Percentiles rank a stretch among this genome's conserved stretches.
Evolutionary conservation across 2,329 filamentous ascomycete genomes (phyloP).

Genomic region (Lachnellula subtilissima): DNA sequence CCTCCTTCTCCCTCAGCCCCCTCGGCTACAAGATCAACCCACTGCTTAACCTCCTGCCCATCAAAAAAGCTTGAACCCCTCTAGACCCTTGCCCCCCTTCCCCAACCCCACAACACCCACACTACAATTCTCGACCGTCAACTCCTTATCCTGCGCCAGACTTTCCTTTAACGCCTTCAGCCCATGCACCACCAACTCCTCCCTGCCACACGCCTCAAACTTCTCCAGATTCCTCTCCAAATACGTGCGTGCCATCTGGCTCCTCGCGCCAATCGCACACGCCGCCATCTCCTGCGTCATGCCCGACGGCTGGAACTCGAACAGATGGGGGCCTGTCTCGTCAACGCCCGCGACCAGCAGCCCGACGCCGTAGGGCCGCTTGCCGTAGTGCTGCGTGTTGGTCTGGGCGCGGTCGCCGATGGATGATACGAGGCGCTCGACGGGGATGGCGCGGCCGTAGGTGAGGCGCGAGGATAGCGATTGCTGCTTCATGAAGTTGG

Average conservation of each 20-base stretch:
- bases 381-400: slow-evolving; percentile 97
- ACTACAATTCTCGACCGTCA: slow-evolving; percentile 95
- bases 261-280: slow-evolving; percentile 91
- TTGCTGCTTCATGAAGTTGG: slow-evolving; percentile 99
- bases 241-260: slow-evolving; percentile 97
- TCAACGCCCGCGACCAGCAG: slow-evolving; percentile 91
- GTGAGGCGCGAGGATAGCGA: slow-evolving; percentile 92
- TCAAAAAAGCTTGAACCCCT: slow-evolving; percentile 92
- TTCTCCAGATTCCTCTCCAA: slow-evolving; percentile 85
- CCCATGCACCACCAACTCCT: slow-evolving; percentile 88
- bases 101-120: slow-evolving; percentile 73
- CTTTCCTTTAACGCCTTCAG: slow-evolving; percentile 91
- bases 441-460: slow-evolving; percentile 87
- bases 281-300: slow-evolving; percentile 97
- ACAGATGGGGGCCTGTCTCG: slow-evolving; percentile 88
- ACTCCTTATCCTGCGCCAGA: slow-evolving; percentile 91
- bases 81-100: slow-evolving; percentile 6
- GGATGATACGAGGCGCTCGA: slow-evolving; percentile 82
- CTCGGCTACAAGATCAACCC: slow-evolving; percentile 70
- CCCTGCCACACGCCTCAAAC: slow-evolving; percentile 70
- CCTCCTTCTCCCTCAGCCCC: slow-evolving; percentile 33
- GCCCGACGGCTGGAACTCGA: slow-evolving; percentile 95
- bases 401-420: slow-evolving; percentile 96
- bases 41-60: slow-evolving; percentile 77
- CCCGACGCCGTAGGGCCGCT: slow-evolving; percentile 92